A percentile compares a stretch with the other conserved stretches of the same genome.
Conservation (phyloP, 495 filamentous ascomycete species). For the Penicillium daleae region DNA sequence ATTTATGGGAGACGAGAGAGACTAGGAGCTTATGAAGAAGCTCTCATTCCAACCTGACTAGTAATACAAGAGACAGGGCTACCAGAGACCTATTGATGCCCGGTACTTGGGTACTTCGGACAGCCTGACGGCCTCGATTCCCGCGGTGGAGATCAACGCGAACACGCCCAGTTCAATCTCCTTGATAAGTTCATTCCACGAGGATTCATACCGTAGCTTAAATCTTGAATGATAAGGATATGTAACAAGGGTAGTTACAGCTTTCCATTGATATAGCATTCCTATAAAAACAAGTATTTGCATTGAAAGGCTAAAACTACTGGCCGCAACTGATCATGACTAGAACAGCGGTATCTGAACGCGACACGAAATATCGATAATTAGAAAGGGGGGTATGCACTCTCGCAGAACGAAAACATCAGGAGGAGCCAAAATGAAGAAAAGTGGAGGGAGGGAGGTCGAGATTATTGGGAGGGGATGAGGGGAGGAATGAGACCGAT, state of each 20-base stretch:
- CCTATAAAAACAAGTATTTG: conserved; percentile 30
- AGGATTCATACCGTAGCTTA: neutral
- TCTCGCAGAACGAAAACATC: conserved; percentile 13
- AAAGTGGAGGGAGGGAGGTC: conserved; percentile 19
- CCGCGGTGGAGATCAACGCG: neutral
- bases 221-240: neutral
- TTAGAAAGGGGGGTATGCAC: conserved; percentile 34
- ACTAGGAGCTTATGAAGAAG: neutral
- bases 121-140: neutral
- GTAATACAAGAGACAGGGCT: neutral
- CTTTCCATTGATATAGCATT: neutral
- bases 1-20: neutral
- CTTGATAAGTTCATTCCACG: too few species aligned
- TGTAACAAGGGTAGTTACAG: neutral
- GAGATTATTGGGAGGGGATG: conserved; percentile 15
- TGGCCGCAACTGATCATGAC: conserved; percentile 30
- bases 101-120: neutral
- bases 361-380: conserved; percentile 37
- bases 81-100: neutral
- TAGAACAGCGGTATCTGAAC: conserved; percentile 39
- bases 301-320: conserved; percentile 35
- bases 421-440: conserved; percentile 15
- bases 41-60: neutral
- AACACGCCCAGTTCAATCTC: neutral
- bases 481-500: conserved; percentile 23